phyloP scores from a whole-genome alignment of 306 rosid species.

The Dalbergia cochinchinensis region DNA sequence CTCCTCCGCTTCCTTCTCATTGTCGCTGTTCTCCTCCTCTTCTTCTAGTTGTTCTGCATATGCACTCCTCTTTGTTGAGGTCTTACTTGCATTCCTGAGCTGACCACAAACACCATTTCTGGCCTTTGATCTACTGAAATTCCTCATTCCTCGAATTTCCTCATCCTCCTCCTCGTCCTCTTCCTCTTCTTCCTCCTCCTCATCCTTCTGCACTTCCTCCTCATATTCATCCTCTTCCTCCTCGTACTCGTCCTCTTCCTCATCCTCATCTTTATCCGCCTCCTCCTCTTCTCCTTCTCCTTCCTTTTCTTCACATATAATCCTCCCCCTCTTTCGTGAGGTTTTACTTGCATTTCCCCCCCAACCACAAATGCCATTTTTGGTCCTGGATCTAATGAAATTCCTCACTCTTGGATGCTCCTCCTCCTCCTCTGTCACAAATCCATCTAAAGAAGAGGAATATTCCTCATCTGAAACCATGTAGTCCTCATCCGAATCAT shows the following conservation, averaged over 20 bases:
- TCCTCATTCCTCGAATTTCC: conserved; percentile 45
- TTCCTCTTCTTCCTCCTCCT: conserved; percentile 50
- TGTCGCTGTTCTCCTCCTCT: conserved; percentile 36
- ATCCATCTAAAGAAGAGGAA: conserved; percentile 67
- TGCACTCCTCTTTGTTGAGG: conserved; percentile 47
- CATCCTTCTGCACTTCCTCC: conserved; percentile 41
- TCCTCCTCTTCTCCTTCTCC: background rate
- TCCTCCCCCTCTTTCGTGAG: conserved; percentile 47
- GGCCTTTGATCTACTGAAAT: conserved; percentile 57
- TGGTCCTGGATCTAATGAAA: conserved; percentile 61
- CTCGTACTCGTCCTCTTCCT: no score
- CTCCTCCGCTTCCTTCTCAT: conserved; percentile 52
- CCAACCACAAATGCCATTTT: conserved; percentile 31
- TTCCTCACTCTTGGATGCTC: conserved; percentile 47
- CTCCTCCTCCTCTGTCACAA: conserved; percentile 76
- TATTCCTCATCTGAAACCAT: conserved; percentile 79
- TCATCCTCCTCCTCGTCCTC: conserved; percentile 62
- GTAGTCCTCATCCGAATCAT: conserved; percentile 95
- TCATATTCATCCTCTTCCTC: conserved; percentile 26
- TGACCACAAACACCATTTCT: conserved; percentile 41
- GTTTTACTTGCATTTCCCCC: conserved; percentile 44
- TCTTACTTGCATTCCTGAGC: conserved; percentile 41
- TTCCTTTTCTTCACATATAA: conserved; percentile 31
- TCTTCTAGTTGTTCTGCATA: conserved; percentile 45
- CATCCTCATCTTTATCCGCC: conserved; percentile 28